Percentiles rank a stretch among this genome's conserved stretches.
phyloP scores from a whole-genome alignment of 352 stramenopile species.

The Phytophthora aleatoria region DNA sequence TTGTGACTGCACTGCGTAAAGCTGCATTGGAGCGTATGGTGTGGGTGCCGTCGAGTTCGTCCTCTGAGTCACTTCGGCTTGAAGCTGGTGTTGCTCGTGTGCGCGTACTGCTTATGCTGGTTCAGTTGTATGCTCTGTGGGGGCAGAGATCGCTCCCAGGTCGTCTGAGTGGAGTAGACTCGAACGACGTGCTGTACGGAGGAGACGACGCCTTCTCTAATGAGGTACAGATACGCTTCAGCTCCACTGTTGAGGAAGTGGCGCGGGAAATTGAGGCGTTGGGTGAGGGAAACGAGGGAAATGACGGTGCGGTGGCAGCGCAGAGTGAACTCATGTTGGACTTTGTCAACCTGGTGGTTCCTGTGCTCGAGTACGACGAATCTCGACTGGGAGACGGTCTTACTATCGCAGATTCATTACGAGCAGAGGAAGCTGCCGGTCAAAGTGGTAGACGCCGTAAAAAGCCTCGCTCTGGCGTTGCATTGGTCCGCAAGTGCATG shows the following conservation, averaged over 20 bases:
- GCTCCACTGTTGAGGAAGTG: conserved; percentile 53
- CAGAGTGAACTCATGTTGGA: conserved; percentile 70
- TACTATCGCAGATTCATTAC: neutral
- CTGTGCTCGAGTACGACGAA: conserved; percentile 43
- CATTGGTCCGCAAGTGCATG: conserved; percentile 54
- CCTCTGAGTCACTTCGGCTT: neutral
- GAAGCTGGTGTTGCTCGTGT: conserved; percentile 35
- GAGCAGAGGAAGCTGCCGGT: conserved; percentile 3
- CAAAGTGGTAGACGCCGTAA: conserved; percentile 28
- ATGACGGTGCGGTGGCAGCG: conserved; percentile 11
- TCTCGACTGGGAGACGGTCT: conserved; percentile 2
- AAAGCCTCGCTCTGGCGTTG: conserved; percentile 35
- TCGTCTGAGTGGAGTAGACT: conserved; percentile 61
- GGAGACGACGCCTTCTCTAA: conserved; percentile 57
- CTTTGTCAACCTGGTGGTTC: conserved; percentile 54
- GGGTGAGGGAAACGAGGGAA: neutral
- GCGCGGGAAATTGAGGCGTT: conserved; percentile 55
- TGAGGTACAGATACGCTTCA: conserved; percentile 56
- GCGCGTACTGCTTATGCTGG: conserved; percentile 45
- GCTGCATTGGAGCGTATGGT: conserved; percentile 58
- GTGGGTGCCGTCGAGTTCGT: conserved; percentile 21
- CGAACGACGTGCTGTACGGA: conserved; percentile 88
- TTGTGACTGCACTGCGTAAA: conserved; percentile 76
- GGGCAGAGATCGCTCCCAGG: conserved; percentile 46
- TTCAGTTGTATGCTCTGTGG: conserved; percentile 71